phyloP scores from a whole-genome alignment of 2,329 filamentous ascomycete genomes.

The Sporothrix brasiliensis region DNA sequence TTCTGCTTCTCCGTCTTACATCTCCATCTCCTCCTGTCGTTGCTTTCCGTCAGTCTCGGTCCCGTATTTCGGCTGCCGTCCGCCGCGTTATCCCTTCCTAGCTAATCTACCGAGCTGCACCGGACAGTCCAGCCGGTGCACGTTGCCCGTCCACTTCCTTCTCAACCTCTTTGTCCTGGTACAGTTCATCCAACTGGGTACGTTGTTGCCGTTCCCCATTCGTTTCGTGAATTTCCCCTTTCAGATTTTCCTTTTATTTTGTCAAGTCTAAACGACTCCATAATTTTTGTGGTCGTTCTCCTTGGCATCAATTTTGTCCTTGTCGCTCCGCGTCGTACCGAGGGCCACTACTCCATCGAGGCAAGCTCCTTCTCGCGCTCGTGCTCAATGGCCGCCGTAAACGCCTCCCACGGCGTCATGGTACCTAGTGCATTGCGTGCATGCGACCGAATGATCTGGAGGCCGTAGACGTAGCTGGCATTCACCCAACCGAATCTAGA shows the following conservation, averaged over 20 bases:
- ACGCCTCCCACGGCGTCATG: constrained; percentile 82
- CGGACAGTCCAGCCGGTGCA: background rate
- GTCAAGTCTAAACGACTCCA: background rate
- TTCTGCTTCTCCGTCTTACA: no score
- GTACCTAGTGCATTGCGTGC: constrained; percentile 87
- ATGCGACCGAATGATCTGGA: constrained; percentile 85
- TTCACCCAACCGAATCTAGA: constrained; percentile 93
- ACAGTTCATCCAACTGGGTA: background rate
- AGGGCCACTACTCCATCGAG: constrained; percentile 42
- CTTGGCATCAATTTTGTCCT: background rate
- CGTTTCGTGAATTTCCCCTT: background rate
- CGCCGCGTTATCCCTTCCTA: constrained; percentile 10
- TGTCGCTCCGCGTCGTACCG: background rate
- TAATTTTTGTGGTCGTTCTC: background rate
- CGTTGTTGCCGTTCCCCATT: background rate
- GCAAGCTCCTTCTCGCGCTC: constrained; percentile 58
- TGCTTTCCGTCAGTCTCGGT: background rate
- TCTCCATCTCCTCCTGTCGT: no score
- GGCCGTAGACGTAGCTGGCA: constrained; percentile 91
- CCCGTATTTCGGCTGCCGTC: constrained; percentile 25
- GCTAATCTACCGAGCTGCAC: constrained; percentile 19
- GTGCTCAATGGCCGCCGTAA: constrained; percentile 67
- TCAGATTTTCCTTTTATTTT: background rate
- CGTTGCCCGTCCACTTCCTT: background rate
- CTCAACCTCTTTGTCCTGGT: background rate